Percentiles rank a stretch among this genome's conserved stretches.
Conservation (phyloP, 2,329 filamentous ascomycete species). For the Mariannaea sp. region DNA sequence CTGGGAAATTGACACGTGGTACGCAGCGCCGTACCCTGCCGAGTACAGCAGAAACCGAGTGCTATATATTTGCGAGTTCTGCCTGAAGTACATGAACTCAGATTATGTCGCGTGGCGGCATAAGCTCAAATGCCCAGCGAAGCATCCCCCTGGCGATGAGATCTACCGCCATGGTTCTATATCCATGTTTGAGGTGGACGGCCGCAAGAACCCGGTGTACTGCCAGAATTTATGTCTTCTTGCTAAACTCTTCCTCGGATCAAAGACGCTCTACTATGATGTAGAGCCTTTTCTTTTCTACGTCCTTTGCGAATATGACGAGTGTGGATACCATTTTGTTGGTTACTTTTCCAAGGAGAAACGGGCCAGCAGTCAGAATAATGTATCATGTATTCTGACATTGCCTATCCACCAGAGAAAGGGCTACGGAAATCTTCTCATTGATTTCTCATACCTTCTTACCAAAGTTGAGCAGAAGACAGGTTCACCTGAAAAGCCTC, state of each 20-base stretch:
- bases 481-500: slow-evolving; percentile 93
- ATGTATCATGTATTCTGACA: slow-evolving; percentile 96
- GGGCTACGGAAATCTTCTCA: slow-evolving; percentile 93
- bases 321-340: slow-evolving; percentile 91
- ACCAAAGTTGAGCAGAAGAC: slow-evolving; percentile 93
- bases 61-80: slow-evolving; percentile 99
- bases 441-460: slow-evolving; percentile 97
- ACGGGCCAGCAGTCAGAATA: slow-evolving; percentile 90
- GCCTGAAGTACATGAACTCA: slow-evolving; percentile 99
- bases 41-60: slow-evolving; percentile 97
- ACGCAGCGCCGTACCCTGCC: slow-evolving; percentile 95
- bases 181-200: slow-evolving; percentile 97
- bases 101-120: slow-evolving; percentile 98
- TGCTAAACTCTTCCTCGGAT: slow-evolving; percentile 96
- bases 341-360: slow-evolving; percentile 99
- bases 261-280: slow-evolving; percentile 97
- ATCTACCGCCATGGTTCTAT: slow-evolving; percentile 92
- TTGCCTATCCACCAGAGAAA: slow-evolving; percentile 96
- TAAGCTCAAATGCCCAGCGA: slow-evolving; percentile 94
- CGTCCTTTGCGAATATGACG: slow-evolving; percentile 92
- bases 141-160: slow-evolving; percentile 95
- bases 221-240: slow-evolving; percentile 96
- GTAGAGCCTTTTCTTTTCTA: slow-evolving; percentile 98
- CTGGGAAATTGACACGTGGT: slow-evolving; percentile 99
- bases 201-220: slow-evolving; percentile 96